These are phyloP conservation scores for Candida verbasci DNA, from an alignment of 805 yeast species.

Conservation along the genomic window DNA sequence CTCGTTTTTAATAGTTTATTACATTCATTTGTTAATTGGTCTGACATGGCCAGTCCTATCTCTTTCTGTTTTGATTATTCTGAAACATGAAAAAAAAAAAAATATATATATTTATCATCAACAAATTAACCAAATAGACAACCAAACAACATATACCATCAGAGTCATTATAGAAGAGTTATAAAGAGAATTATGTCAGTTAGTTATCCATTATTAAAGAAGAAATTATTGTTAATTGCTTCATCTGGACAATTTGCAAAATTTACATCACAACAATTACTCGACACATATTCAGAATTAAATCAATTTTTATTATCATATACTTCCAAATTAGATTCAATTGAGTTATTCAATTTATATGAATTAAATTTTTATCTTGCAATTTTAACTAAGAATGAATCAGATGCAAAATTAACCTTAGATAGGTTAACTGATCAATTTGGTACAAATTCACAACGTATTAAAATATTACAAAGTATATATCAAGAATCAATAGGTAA, in stretches of 20 bases:
- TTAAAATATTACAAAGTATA: slow-evolving; percentile 50
- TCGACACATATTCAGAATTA: slow-evolving; percentile 37
- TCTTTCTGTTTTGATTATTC: too few species aligned
- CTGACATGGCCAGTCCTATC: slow-evolving; percentile 14
- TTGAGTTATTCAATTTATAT: slow-evolving; percentile 50
- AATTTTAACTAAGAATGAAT: slow-evolving; percentile 57
- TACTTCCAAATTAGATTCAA: slow-evolving; percentile 34
- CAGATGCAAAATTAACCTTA: slow-evolving; percentile 64
- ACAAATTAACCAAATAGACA: too few species aligned
- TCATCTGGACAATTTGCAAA: slow-evolving; percentile 47
- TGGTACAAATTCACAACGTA: slow-evolving; percentile 47
- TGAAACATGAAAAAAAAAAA: slow-evolving; percentile 1
- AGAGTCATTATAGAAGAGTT: too few species aligned
- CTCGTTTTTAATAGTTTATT: slow-evolving; percentile 18
- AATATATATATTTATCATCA: too few species aligned
- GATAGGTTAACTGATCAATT: slow-evolving; percentile 67
- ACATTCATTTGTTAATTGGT: slow-evolving; percentile 18
- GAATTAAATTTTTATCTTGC: slow-evolving; percentile 71
- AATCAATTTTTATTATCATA: slow-evolving; percentile 25
- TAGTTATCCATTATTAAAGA: slow-evolving; percentile 33
- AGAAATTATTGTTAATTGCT: slow-evolving; percentile 48
- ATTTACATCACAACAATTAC: slow-evolving; percentile 43
- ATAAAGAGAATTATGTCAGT: too few species aligned
- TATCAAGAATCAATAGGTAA: slow-evolving; percentile 51
- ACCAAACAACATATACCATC: too few species aligned